Base-by-base conservation (phyloP, 1,284 basidiomycete genomes). In the Melampsora abietis-canadensis region DNA sequence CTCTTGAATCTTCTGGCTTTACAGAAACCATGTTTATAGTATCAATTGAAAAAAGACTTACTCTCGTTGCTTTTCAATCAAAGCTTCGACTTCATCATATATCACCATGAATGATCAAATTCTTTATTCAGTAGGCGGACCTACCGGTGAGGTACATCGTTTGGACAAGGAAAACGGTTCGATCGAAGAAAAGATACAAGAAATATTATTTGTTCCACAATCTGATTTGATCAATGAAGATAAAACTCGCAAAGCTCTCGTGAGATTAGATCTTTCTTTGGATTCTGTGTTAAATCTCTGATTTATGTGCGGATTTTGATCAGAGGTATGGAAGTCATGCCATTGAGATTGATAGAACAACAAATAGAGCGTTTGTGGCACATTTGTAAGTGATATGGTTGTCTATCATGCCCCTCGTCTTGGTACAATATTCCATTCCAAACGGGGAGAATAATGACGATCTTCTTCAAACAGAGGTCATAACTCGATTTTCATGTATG, bases 121-220 rank as follows among this genome's bases (percentile, higher is more conserved):
- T 67, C 75, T 81, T 19, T 79, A 78, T 14, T 70, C 67, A 1
- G 79, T 79, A 0, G 80, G 80, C 17, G 80, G 80, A 2, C 80
- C 80, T 0, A 81, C 79, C 2, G 80, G 80, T 14, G 79, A 81
- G 66, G 30, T 80, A 15, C 80, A 80, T 30, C 12, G 2, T 1
- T 57, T 81, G 12, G 68, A 79, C 30, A 31, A 59, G 0, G 30
- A 61, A 1, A 80, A 72, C 0, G 79, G 79, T 8, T 51, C 21
- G 19, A 78, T 81, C 17, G 64, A 61, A n/a, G 63, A 60, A 3
- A 77, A 67, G 37, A 46, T 66, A 8, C 77, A 77, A 27, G 78
- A 81, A 64, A 24, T 80, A 7, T 31, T 79, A 24, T 80, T 80
- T 61, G 70, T 81, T 5, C 47, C 34, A 0, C 77, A 54, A 10